Base-by-base conservation (phyloP, 345 rosid genomes). In the Populus nigra region DNA sequence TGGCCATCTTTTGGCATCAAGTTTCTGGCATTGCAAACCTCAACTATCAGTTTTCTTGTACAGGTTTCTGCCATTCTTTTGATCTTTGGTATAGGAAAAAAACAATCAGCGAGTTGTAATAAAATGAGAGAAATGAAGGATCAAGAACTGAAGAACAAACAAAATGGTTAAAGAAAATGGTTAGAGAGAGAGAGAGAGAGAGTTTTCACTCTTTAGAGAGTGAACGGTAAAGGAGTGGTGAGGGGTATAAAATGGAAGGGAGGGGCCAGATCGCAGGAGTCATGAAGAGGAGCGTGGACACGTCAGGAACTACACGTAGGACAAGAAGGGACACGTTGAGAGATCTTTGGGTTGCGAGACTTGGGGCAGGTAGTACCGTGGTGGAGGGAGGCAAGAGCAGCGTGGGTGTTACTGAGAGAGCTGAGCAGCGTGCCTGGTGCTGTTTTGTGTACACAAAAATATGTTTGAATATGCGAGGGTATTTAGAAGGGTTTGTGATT, bases 1-100 rank as follows among this genome's bases (percentile, higher is more conserved):
- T 94, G 98, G 15, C 98, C 97, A 72, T 94, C 98, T 45, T 92
- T 94, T 0, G 95, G 97, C 98, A 92, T 92, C 59, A 92, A 76
- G 63, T 94, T 92, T 77, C 86, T 91, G n/a, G 97, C 98, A 45
- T 84, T 88, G 82, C 89, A 89, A 73, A 94, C 90, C 81, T 92
- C 96, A 5, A 94, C 95, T 0, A 91, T 80, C 22, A 94, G 89
- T 84, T 91, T 94, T 67, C 95, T 84, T 3, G 79, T 72, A 77
- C 85, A 65, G 43, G 74, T 71, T 29, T 90, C 97, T 41, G 88
- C 90, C 98, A 94, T 94, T 68, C 9, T 65, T 65, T 5, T 0
- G 43, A 39, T 39, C 12, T 18, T 0, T 1, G 50, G 39, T 17
- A 16, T 35, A 25, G 0, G 43, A 9, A 39, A 41, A 66, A 66